Percentiles rank a stretch among this genome's conserved stretches.
phyloP scores from a whole-genome alignment of 139 green algal genomes.

The Chara braunii region DNA sequence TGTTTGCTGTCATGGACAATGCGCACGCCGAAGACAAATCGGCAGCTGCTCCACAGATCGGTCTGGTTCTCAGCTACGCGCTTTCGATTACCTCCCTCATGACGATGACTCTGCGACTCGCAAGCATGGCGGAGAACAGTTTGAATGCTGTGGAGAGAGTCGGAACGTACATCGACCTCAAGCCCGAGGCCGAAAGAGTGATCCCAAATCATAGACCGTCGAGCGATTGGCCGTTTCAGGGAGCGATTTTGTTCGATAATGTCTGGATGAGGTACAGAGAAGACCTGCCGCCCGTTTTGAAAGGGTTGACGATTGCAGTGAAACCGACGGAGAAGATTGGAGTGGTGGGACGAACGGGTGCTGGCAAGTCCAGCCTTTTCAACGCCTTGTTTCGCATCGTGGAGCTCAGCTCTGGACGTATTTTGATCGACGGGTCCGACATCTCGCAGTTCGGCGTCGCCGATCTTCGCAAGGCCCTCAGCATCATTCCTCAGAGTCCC shows the following conservation, averaged over 20 bases:
- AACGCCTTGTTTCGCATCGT: constrained; percentile 64
- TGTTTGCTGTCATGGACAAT: constrained; percentile 35
- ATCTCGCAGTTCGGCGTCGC: constrained; percentile 60
- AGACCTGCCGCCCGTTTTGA: constrained; percentile 72
- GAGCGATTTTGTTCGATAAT: constrained; percentile 53
- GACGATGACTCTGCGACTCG: constrained; percentile 80
- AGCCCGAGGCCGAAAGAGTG: constrained; percentile 23
- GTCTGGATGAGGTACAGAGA: constrained; percentile 79
- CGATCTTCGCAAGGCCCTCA: constrained; percentile 62
- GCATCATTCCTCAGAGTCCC: constrained; percentile 80
- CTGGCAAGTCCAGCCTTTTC: constrained; percentile 76
- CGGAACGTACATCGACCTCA: constrained; percentile 57
- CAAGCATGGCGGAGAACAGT: constrained; percentile 71
- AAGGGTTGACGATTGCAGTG: constrained; percentile 65
- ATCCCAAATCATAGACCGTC: constrained; percentile 23
- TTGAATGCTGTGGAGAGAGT: constrained; percentile 92
- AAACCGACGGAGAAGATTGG: constrained; percentile 55
- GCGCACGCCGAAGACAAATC: constrained; percentile 5
- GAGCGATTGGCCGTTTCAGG: constrained; percentile 52
- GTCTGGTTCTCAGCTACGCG: constrained; percentile 76
- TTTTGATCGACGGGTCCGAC: constrained; percentile 78
- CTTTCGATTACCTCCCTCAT: constrained; percentile 83
- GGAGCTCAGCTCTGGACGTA: constrained; percentile 48
- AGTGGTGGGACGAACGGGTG: constrained; percentile 46
- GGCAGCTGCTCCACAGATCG: constrained; percentile 59